Evolutionary conservation across 164 flowering plant genomes (phyloP).

Genomic region (Dillenia turbinata): DNA sequence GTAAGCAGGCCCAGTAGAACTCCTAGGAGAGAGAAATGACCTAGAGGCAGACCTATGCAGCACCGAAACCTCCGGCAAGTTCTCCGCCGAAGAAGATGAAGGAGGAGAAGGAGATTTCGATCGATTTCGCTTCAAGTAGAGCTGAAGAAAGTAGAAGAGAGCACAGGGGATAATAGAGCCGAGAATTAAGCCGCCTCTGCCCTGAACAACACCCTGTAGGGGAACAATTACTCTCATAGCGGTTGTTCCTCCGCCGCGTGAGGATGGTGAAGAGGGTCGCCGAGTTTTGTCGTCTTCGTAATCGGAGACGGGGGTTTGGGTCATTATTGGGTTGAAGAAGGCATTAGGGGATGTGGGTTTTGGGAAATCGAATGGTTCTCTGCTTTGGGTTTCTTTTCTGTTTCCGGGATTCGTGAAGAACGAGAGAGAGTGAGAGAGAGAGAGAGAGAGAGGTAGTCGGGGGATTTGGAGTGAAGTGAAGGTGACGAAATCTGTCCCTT

Average conservation of each 20-base stretch:
- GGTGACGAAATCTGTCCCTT: too few species aligned
- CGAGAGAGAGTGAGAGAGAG: not conserved
- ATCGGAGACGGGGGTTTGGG: constrained; percentile 21
- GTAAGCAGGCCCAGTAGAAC: constrained; percentile 41
- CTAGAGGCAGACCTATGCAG: constrained; percentile 49
- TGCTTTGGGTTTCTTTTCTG: not conserved
- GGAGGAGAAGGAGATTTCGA: constrained; percentile 32
- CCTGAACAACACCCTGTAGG: constrained; percentile 87
- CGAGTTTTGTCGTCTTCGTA: constrained; percentile 18
- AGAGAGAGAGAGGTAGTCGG: not conserved
- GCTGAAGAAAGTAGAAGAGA: constrained; percentile 85
- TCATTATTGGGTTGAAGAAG: constrained; percentile 24
- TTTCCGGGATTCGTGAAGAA: not conserved
- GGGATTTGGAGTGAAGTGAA: too few species aligned
- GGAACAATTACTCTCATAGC: constrained; percentile 96
- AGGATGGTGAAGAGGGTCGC: constrained; percentile 11
- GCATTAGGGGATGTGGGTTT: constrained; percentile 6
- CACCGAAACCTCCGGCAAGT: constrained; percentile 30
- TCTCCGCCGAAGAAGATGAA: constrained; percentile 22
- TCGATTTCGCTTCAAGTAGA: constrained; percentile 66
- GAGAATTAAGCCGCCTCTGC: constrained; percentile 79
- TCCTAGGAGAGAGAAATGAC: constrained; percentile 47
- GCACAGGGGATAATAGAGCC: constrained; percentile 92
- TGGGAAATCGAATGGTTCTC: not conserved
- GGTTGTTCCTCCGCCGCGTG: constrained; percentile 34